Percentiles rank a stretch among this genome's conserved stretches.
Evolutionary conservation across 2,329 filamentous ascomycete species (phyloP).

Genomic region (Mollisiaceae sp.): DNA sequence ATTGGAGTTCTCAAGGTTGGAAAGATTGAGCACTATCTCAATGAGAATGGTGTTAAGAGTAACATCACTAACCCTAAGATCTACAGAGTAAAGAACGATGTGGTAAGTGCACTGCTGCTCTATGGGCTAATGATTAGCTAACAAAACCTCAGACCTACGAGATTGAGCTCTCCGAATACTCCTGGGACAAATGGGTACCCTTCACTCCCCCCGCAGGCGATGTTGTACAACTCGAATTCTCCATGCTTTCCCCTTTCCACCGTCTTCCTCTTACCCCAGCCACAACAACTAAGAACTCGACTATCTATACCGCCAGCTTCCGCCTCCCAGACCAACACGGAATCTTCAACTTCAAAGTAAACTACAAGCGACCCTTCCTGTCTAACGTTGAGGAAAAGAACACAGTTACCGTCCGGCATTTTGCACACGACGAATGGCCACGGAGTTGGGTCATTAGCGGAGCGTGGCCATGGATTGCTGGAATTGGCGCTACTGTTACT

Average conservation of each 20-base stretch:
- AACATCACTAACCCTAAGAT: slow-evolving; percentile 77
- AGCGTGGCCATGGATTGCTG: slow-evolving; percentile 93
- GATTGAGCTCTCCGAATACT: slow-evolving; percentile 88
- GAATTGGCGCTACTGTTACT: slow-evolving; percentile 80
- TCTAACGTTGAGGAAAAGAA: slow-evolving; percentile 91
- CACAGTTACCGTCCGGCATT: slow-evolving; percentile 92
- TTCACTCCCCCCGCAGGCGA: slow-evolving; percentile 75
- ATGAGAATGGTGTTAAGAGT: slow-evolving; percentile 57
- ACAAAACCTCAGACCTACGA: slow-evolving; percentile 25
- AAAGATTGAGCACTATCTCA: slow-evolving; percentile 76
- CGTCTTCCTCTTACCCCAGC: slow-evolving; percentile 73
- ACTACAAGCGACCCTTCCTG: slow-evolving; percentile 95
- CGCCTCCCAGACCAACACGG: slow-evolving; percentile 94
- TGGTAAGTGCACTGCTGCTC: slow-evolving; percentile 66
- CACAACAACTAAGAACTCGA: slow-evolving; percentile 65
- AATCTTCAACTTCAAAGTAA: slow-evolving; percentile 97
- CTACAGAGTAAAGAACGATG: slow-evolving; percentile 95
- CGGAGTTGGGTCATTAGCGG: slow-evolving; percentile 88
- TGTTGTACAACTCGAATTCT: slow-evolving; percentile 90
- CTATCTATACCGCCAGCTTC: slow-evolving; percentile 77
- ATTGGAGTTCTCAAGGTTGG: slow-evolving; percentile 86
- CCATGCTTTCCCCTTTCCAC: slow-evolving; percentile 98
- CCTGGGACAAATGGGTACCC: slow-evolving; percentile 73
- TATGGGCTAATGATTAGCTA: slow-evolving; percentile 13
- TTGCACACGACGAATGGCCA: slow-evolving; percentile 96